A percentile compares a stretch with the other conserved stretches of the same genome.
Conservation (phyloP, 1,284 basidiomycete species). For the Termitomyces sp. region DNA sequence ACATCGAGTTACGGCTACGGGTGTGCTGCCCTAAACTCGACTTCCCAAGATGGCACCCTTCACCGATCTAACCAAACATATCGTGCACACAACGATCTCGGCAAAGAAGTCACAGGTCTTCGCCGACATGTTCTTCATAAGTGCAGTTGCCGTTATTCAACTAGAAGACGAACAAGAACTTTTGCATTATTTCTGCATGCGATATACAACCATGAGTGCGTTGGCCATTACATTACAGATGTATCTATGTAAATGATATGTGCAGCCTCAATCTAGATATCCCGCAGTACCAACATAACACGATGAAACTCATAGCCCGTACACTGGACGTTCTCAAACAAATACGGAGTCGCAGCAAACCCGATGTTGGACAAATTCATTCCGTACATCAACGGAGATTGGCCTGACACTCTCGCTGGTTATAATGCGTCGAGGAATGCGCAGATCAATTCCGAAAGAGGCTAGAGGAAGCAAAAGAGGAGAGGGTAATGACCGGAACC, state of each 20-base stretch:
- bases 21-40: too few species aligned
- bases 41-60: too few species aligned
- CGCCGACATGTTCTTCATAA: slow-evolving; percentile 10
- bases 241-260: neutral
- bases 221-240: neutral
- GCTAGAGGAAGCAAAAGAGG: neutral
- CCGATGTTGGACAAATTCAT: slow-evolving; percentile 4
- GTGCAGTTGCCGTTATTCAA: neutral
- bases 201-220: slow-evolving; percentile 9
- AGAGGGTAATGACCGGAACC: slow-evolving; percentile 10
- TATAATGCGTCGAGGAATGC: slow-evolving; percentile 9
- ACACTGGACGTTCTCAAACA: slow-evolving; percentile 8
- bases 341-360: slow-evolving; percentile 6
- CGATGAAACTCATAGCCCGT: slow-evolving; percentile 6
- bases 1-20: too few species aligned
- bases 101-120: slow-evolving; percentile 7
- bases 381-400: slow-evolving; percentile 10
- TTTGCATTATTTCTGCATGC: slow-evolving; percentile 11
- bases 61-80: too few species aligned
- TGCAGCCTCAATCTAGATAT: slow-evolving; percentile 8
- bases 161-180: slow-evolving; percentile 8
- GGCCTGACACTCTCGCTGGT: slow-evolving; percentile 8
- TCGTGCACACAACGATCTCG: slow-evolving; percentile 7
- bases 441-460: slow-evolving; percentile 3
- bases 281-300: slow-evolving; percentile 1